These are phyloP conservation scores for Kregervanrija pseudodelftensis DNA, from an alignment of 805 yeast species.

Conservation along the genomic window DNA sequence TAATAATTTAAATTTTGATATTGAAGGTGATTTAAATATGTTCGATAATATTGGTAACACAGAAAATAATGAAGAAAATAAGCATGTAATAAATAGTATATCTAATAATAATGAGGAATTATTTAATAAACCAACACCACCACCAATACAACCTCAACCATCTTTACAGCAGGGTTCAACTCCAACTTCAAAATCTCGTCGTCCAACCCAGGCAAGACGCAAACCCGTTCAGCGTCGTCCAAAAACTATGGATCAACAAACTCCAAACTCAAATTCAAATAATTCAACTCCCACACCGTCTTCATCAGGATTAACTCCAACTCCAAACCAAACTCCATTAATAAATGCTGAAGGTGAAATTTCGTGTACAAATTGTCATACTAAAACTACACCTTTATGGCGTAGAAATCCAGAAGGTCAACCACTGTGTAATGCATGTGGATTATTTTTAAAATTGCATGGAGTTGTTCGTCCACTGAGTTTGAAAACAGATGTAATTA, in stretches of 20 bases:
- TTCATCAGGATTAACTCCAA: conserved; percentile 1
- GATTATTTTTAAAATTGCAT: conserved; percentile 82
- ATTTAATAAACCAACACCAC: background rate
- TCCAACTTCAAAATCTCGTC: background rate
- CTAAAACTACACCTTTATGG: conserved; percentile 93
- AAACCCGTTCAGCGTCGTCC: conserved; percentile 8
- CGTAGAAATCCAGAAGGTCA: conserved; percentile 87
- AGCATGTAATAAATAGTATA: no score
- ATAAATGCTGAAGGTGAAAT: conserved; percentile 12
- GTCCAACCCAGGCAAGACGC: background rate
- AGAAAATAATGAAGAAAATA: background rate
- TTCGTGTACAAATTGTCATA: conserved; percentile 80
- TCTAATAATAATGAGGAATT: background rate
- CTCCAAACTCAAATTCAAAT: background rate
- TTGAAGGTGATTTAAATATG: conserved; percentile 25
- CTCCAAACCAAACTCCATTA: conserved; percentile 4
- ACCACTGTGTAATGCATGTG: conserved; percentile 95
- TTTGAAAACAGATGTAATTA: conserved; percentile 54
- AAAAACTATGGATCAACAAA: conserved; percentile 7
- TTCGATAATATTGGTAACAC: conserved; percentile 13
- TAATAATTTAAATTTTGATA: conserved; percentile 18
- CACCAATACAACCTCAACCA: background rate
- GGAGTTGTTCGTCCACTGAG: conserved; percentile 94
- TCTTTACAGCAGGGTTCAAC: background rate
- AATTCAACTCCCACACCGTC: conserved; percentile 7